Evolutionary conservation across 495 filamentous ascomycete genomes (phyloP).

Genomic region (Letharia columbiana): DNA sequence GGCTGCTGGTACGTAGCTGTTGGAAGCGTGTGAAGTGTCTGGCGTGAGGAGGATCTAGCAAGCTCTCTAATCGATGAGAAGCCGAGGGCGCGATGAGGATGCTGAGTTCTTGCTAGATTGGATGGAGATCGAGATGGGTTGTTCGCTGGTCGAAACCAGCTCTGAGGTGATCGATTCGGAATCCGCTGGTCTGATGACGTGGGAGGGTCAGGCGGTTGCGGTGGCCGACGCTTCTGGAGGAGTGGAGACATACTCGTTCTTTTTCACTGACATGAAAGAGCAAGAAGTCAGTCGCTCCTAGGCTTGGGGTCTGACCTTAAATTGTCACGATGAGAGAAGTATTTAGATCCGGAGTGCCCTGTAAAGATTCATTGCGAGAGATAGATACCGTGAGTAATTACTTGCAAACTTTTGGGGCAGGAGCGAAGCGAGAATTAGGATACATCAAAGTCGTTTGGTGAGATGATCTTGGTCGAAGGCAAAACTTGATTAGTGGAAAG

Average conservation of each 20-base stretch:
- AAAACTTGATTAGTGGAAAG: neutral
- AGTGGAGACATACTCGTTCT: slow-evolving; percentile 15
- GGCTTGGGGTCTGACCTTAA: neutral
- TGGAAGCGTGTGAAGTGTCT: neutral
- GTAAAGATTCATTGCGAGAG: neutral
- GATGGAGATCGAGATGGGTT: slow-evolving; percentile 17
- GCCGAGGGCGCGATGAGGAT: slow-evolving; percentile 13
- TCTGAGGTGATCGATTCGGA: slow-evolving; percentile 1
- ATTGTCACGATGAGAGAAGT: neutral
- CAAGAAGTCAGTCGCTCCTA: neutral
- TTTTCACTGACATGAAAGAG: neutral
- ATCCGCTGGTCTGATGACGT: neutral
- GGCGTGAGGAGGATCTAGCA: slow-evolving; percentile 13
- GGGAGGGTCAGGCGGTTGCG: neutral
- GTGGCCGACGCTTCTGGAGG: slow-evolving; percentile 4
- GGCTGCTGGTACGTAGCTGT: neutral
- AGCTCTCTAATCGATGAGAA: slow-evolving; percentile 17
- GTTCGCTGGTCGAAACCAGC: slow-evolving; percentile 13
- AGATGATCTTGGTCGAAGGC: neutral
- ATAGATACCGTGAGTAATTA: neutral
- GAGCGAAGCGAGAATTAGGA: slow-evolving; percentile 5
- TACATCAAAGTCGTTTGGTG: neutral
- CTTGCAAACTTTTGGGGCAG: slow-evolving; percentile 3
- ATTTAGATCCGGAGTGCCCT: neutral
- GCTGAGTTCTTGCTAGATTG: slow-evolving; percentile 6